Conservation (phyloP, 1,284 basidiomycete genomes). For the Ustilago esculenta region DNA sequence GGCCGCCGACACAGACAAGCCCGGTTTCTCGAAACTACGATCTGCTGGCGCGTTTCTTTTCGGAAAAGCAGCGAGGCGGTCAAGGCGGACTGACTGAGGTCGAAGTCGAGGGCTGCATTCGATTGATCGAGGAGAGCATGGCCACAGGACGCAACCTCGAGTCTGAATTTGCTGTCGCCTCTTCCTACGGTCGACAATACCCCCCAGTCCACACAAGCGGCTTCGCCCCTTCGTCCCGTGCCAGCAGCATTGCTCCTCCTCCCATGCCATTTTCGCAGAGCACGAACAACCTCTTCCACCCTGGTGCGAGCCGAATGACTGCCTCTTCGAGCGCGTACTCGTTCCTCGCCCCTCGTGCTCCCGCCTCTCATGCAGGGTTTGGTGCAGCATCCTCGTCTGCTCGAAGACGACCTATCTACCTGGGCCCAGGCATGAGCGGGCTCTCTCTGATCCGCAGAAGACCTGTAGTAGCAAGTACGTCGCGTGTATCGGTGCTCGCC, state of each 20-base stretch:
- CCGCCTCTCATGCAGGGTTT: constrained; percentile 8
- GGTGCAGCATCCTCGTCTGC: constrained; percentile 8
- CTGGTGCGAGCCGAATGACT: constrained; percentile 23
- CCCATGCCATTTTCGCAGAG: constrained; percentile 31
- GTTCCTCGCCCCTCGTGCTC: constrained; percentile 40
- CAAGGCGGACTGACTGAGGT: constrained; percentile 48
- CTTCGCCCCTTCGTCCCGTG: constrained; percentile 24
- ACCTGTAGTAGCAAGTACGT: constrained; percentile 31
- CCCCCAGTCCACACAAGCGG: constrained; percentile 3
- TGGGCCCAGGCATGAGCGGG: constrained; percentile 47
- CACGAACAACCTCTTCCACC: constrained; percentile 38
- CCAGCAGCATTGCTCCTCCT: constrained; percentile 38
- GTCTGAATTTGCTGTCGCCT: constrained; percentile 23
- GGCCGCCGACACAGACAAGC: constrained; percentile 28
- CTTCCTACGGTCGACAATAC: constrained; percentile 5
- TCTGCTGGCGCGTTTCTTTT: constrained; percentile 55
- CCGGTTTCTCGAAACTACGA: constrained; percentile 56
- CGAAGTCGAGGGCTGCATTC: constrained; percentile 54
- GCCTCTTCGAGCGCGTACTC: constrained; percentile 38
- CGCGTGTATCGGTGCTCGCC: constrained; percentile 21
- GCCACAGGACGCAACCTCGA: constrained; percentile 37
- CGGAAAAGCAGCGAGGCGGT: constrained; percentile 51
- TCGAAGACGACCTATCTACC: constrained; percentile 39
- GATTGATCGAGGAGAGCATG: constrained; percentile 55
- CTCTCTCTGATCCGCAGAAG: constrained; percentile 39